phyloP scores from a whole-genome alignment of 306 rosid species.

The Lagenaria siceraria region DNA sequence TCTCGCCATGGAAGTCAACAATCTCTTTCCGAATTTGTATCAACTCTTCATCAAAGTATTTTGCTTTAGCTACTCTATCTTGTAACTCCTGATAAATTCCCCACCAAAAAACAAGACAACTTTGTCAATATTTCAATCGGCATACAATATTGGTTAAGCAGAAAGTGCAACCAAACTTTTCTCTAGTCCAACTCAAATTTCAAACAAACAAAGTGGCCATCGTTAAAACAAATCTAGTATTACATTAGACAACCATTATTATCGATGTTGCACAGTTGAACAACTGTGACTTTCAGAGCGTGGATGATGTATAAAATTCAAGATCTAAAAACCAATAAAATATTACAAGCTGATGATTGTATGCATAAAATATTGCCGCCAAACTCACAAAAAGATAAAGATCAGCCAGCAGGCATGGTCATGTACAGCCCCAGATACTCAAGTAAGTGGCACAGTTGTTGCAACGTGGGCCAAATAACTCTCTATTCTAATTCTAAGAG shows the following conservation, averaged over 20 bases:
- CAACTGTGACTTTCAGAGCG: background rate
- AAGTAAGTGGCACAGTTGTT: background rate
- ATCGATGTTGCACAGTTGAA: background rate
- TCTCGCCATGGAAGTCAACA: slow-evolving; percentile 97
- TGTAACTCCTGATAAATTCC: slow-evolving; percentile 54
- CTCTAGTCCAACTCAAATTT: background rate
- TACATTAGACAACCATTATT: background rate
- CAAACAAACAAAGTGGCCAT: background rate
- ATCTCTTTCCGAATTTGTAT: slow-evolving; percentile 74
- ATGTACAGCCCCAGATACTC: background rate
- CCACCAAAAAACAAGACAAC: background rate
- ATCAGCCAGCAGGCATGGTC: background rate
- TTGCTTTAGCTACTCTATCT: slow-evolving; percentile 72
- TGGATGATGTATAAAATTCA: background rate
- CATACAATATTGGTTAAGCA: background rate
- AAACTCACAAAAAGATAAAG: background rate
- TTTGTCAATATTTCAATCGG: background rate
- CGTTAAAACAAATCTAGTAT: background rate
- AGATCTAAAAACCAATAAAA: background rate
- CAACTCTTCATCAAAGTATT: slow-evolving; percentile 56
- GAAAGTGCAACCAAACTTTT: background rate
- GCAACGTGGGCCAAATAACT: slow-evolving; percentile 1
- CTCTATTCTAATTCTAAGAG: background rate
- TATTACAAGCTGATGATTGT: background rate
- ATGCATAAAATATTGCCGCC: background rate